phyloP scores from a whole-genome alignment of 345 rosid species.

The Triadica sebifera region DNA sequence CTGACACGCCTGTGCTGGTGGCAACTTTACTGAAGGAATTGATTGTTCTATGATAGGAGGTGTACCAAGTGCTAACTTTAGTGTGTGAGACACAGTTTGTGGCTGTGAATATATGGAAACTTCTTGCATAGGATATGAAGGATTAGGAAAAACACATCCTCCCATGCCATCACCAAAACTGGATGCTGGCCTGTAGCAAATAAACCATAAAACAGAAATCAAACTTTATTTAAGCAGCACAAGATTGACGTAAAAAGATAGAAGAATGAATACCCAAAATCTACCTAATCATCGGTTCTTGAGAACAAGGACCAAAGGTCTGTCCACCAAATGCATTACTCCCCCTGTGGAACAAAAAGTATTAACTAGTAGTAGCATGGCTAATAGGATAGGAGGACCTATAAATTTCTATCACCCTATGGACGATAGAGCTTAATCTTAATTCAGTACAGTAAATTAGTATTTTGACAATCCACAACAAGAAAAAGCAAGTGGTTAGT shows the following conservation, averaged over 20 bases:
- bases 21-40: constrained; percentile 36
- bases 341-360: constrained; percentile 32
- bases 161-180: constrained; percentile 35
- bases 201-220: constrained; percentile 9
- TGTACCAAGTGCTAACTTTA: constrained; percentile 39
- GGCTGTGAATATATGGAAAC: constrained; percentile 39
- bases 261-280: neutral
- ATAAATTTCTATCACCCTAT: neutral
- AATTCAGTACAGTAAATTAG: neutral
- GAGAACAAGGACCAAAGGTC: constrained; percentile 28
- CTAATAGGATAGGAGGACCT: neutral
- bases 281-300: constrained; percentile 33
- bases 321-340: constrained; percentile 30
- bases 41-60: constrained; percentile 38
- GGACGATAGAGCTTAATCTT: neutral
- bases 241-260: constrained; percentile 7
- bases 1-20: constrained; percentile 34
- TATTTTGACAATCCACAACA: neutral
- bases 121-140: constrained; percentile 49
- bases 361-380: neutral
- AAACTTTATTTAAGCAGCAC: constrained; percentile 6
- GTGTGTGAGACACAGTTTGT: constrained; percentile 42
- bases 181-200: constrained; percentile 44
- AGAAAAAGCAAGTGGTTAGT: neutral
- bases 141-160: constrained; percentile 40